phyloP scores from a whole-genome alignment of 306 rosid species.

The Dalbergia oliveri region DNA sequence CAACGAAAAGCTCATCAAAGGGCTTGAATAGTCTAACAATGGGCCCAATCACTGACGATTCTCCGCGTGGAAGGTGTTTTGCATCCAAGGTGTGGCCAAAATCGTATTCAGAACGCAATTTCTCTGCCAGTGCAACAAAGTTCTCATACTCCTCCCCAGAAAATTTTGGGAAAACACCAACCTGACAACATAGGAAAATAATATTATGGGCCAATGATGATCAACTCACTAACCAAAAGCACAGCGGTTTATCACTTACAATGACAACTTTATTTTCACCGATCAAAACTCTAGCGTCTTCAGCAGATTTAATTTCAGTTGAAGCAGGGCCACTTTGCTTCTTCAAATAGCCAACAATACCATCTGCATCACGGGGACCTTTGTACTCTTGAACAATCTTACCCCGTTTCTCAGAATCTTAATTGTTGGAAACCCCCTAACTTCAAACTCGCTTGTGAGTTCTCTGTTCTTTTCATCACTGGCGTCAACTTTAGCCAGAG shows the following conservation, averaged over 20 bases:
- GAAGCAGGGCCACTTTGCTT: slow-evolving; percentile 82
- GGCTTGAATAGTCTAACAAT: slow-evolving; percentile 79
- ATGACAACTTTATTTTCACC: slow-evolving; percentile 69
- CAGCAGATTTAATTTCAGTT: slow-evolving; percentile 65
- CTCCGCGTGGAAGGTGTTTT: slow-evolving; percentile 82
- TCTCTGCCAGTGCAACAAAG: slow-evolving; percentile 67
- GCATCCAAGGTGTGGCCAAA: slow-evolving; percentile 84
- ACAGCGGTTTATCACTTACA: slow-evolving; percentile 52
- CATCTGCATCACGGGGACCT: slow-evolving; percentile 84
- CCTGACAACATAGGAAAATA: slow-evolving; percentile 52
- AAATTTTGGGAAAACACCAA: slow-evolving; percentile 75
- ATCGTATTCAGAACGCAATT: slow-evolving; percentile 74
- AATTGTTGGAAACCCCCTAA: slow-evolving; percentile 78
- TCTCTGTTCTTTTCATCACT: slow-evolving; percentile 64
- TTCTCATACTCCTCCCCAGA: slow-evolving; percentile 78
- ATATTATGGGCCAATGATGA: slow-evolving; percentile 1
- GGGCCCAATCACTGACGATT: slow-evolving; percentile 74
- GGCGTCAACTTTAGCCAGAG: slow-evolving; percentile 79
- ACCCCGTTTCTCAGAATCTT: slow-evolving; percentile 84
- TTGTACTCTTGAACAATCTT: slow-evolving; percentile 73
- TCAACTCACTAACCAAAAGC: neutral
- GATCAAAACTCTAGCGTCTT: slow-evolving; percentile 62
- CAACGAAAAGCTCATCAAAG: slow-evolving; percentile 81
- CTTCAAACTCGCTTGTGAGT: slow-evolving; percentile 58
- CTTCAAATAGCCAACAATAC: slow-evolving; percentile 77